Percentiles rank a stretch among this genome's conserved stretches.
phyloP scores from a whole-genome alignment of 305 asterid genomes.

The Fraxinus angustifolia region DNA sequence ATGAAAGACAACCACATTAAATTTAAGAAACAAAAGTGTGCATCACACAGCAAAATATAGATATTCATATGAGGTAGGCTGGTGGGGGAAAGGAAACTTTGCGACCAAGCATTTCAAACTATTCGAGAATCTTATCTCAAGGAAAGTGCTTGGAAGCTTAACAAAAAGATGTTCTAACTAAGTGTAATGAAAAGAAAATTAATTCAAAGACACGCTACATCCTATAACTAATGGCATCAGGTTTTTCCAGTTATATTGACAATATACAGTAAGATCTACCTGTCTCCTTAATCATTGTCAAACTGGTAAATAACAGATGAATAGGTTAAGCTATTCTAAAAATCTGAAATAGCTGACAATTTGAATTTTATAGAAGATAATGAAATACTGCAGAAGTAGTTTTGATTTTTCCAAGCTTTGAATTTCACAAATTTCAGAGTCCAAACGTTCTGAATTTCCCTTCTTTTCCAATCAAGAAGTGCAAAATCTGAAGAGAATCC shows the following conservation, averaged over 20 bases:
- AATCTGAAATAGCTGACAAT: neutral
- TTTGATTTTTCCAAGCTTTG: neutral
- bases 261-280: neutral
- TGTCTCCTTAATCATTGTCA: neutral
- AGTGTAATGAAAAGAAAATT: neutral
- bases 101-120: neutral
- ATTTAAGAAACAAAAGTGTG: neutral
- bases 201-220: neutral
- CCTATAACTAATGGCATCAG: neutral
- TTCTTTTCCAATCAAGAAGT: neutral
- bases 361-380: neutral
- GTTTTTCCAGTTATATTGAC: neutral
- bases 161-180: neutral
- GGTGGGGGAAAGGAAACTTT: neutral
- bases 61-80: neutral
- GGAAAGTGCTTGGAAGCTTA: neutral
- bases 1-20: neutral
- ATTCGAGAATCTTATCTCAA: neutral
- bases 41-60: neutral
- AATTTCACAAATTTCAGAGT: neutral
- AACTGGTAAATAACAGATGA: neutral
- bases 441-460: neutral
- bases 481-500: neutral
- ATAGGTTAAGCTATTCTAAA: neutral
- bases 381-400: neutral